Evolutionary conservation across 1,284 basidiomycete species (phyloP).

Genomic region (Rhodotorula sp.): DNA sequence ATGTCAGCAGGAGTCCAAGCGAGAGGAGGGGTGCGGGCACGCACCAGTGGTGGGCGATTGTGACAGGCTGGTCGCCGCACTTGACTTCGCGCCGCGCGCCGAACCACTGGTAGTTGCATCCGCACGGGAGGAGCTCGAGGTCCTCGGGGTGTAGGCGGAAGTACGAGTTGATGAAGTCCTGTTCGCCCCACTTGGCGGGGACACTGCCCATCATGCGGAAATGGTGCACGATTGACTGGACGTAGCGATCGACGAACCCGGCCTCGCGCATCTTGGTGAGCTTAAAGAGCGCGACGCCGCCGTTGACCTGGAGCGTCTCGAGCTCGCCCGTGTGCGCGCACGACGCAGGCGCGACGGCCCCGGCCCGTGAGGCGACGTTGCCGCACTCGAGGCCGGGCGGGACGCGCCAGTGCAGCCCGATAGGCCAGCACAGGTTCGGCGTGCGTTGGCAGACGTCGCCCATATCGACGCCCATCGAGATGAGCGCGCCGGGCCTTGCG

Average conservation of each 20-base stretch:
- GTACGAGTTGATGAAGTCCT: constrained; percentile 44
- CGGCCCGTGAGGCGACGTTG: constrained; percentile 19
- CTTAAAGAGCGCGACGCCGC: constrained; percentile 37
- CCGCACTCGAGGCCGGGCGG: constrained; percentile 35
- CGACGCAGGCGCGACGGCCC: neutral
- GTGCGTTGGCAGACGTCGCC: constrained; percentile 40
- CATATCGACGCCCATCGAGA: constrained; percentile 41
- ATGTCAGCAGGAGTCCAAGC: neutral
- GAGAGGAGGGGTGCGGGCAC: neutral
- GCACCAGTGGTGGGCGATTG: constrained; percentile 38
- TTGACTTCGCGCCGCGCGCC: constrained; percentile 32
- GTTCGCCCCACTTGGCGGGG: constrained; percentile 39
- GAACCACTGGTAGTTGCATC: constrained; percentile 44
- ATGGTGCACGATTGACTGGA: constrained; percentile 35
- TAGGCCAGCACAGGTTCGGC: constrained; percentile 41
- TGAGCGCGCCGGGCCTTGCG: constrained; percentile 14
- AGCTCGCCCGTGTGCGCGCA: constrained; percentile 33
- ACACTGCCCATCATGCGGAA: constrained; percentile 21
- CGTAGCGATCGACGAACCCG: constrained; percentile 36
- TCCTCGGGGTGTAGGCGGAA: constrained; percentile 38
- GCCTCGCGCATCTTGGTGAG: constrained; percentile 33
- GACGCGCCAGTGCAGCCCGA: constrained; percentile 34
- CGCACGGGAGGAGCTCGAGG: constrained; percentile 40
- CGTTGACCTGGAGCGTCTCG: constrained; percentile 41
- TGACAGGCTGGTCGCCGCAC: constrained; percentile 35